Evolutionary conservation across 805 yeast genomes (phyloP), one percentile per base, ranked within the genome.

Genomic region (Yarrowia phangngaensis): DNA sequence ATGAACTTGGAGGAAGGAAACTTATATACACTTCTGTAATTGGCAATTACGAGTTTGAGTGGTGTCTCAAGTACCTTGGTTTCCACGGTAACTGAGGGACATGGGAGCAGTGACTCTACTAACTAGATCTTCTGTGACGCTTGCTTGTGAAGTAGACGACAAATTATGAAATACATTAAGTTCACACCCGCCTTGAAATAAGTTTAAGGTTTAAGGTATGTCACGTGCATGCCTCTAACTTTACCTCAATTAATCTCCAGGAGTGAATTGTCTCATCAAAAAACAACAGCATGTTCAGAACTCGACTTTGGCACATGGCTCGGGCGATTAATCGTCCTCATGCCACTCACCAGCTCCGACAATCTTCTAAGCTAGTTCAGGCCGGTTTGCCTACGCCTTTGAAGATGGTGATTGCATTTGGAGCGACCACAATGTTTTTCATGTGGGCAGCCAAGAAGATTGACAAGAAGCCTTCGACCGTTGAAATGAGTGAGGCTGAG

Each of bases 341-440:
- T 3, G 24, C 45, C 26, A 3, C 12, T 5, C 13, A 23, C 16
- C 6, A 8, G 4, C 4, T 22, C 8, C 41, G 30, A 13, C 14
- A n/a, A 11, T 12, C n/a, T 9, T 12, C 22, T 11, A 14, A 38
- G 24, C 24, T 38, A 19, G 32, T 38, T 8, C 32, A 41, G 29
- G 16, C 12, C 13, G 48, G 16, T 13, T 14, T 41, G 48, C 48
- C 48, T 8, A 41, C 48, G 6, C 48, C 48, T n/a, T 34, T 41
- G 16, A 41, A 41, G 35, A 27, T 41, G 35, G 48, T 17, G n/a
- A 29, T 41, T 30, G 35, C 48, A 9, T 41, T 41, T 30, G 48
- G 35, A 29, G 34, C 35, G 22, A 63, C 65, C 20, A 57, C 65
- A n/a, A 66, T 54, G 14, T 61, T 61, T 3, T 64, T 66, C 38